These are phyloP conservation scores for Ceratobasidium sp. DNA, from an alignment of 1,284 basidiomycete genomes.

Conservation along the genomic window DNA sequence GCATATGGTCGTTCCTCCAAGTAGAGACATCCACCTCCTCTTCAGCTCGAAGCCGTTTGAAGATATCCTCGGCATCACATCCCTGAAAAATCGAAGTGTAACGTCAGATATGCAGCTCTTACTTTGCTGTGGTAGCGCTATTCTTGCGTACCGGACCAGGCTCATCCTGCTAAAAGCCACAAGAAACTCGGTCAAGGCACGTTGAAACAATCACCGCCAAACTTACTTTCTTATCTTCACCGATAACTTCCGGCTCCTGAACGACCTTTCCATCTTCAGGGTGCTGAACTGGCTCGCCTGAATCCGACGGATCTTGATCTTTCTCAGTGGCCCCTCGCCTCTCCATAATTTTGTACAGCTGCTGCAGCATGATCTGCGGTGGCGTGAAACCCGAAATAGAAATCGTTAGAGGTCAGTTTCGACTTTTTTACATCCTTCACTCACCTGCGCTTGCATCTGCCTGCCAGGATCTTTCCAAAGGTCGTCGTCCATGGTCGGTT, in stretches of 20 bases:
- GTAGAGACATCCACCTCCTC: not conserved
- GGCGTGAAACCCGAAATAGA: not conserved
- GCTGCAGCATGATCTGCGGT: conserved; percentile 12
- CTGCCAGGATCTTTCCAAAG: too few relatives aligned
- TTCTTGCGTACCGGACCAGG: not conserved
- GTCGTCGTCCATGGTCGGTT: too few relatives aligned
- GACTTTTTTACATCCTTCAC: not conserved
- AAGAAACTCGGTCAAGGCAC: not conserved
- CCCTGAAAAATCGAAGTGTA: not conserved
- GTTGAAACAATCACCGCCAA: too few relatives aligned
- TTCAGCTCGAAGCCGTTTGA: not conserved
- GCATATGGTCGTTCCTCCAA: conserved; percentile 9
- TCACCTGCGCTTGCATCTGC: conserved; percentile 6
- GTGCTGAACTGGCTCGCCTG: too few relatives aligned
- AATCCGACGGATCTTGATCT: not conserved
- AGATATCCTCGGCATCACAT: not conserved
- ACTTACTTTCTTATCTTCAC: not conserved
- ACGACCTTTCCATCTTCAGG: too few relatives aligned
- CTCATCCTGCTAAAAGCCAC: not conserved
- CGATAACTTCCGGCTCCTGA: not conserved
- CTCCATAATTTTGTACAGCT: not conserved
- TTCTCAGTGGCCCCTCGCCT: not conserved
- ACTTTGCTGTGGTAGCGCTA: not conserved
- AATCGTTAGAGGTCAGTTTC: too few relatives aligned
- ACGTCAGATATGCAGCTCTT: not conserved